A percentile compares a stretch with the other conserved stretches of the same genome.
These are phyloP conservation scores for Anthracocystis walkeri DNA, from an alignment of 1,284 basidiomycete genomes.

Conservation along the genomic window DNA sequence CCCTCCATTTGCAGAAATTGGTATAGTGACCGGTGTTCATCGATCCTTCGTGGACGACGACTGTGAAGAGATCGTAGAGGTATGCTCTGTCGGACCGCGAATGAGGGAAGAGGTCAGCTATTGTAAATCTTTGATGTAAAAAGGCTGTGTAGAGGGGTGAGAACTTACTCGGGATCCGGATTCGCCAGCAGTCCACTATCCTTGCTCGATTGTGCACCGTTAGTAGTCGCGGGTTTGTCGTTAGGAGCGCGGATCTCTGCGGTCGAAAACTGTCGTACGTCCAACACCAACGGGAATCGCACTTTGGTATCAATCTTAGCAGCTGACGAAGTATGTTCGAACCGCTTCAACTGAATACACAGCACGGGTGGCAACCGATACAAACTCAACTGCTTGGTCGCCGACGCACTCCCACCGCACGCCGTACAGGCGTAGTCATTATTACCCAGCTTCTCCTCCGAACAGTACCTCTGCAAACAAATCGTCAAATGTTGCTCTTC, in stretches of 20 bases:
- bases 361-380: constrained; percentile 87
- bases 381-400: constrained; percentile 81
- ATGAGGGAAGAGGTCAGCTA: background rate
- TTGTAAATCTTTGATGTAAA: background rate
- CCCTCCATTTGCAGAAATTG: constrained; percentile 80
- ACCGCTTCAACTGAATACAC: constrained; percentile 97
- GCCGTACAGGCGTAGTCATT: constrained; percentile 73
- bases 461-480: constrained; percentile 61
- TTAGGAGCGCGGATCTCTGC: constrained; percentile 58
- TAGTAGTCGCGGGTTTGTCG: constrained; percentile 1
- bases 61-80: constrained; percentile 87
- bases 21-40: constrained; percentile 96
- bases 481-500: constrained; percentile 57
- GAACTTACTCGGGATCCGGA: constrained; percentile 40
- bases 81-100: constrained; percentile 69
- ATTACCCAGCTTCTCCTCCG: constrained; percentile 60
- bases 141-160: background rate
- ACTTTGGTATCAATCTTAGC: constrained; percentile 85
- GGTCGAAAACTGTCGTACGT: constrained; percentile 89
- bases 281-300: constrained; percentile 83
- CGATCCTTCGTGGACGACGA: constrained; percentile 89
- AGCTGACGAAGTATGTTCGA: constrained; percentile 80
- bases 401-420: constrained; percentile 46
- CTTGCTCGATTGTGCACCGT: background rate
- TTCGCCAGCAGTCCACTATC: constrained; percentile 18